Conservation (phyloP, 495 filamentous ascomycete species). For the Podospora australis region DNA sequence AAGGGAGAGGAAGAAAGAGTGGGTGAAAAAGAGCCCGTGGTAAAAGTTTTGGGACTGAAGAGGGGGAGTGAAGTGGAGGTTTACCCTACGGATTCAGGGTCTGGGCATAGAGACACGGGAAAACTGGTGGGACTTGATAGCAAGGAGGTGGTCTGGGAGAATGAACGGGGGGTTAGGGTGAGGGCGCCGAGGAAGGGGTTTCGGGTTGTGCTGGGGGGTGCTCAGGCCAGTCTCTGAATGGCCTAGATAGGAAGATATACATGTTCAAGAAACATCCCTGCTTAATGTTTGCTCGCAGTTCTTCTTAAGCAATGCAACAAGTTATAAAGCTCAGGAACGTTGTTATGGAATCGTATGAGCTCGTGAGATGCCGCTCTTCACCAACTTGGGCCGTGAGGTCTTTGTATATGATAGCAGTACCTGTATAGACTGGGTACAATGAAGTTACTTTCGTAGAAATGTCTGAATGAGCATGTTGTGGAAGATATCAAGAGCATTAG, state of each 20-base stretch:
- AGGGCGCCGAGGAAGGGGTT: constrained; percentile 54
- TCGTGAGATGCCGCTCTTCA: too few species aligned
- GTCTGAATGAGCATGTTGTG: too few species aligned
- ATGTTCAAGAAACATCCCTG: too few species aligned
- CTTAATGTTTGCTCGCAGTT: too few species aligned
- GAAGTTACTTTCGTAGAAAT: too few species aligned
- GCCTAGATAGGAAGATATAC: background rate
- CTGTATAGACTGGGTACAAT: too few species aligned
- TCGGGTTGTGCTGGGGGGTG: constrained; percentile 30
- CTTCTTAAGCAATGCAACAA: too few species aligned
- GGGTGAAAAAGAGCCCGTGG: constrained; percentile 32
- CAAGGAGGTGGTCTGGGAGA: constrained; percentile 48
- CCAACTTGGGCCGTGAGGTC: too few species aligned
- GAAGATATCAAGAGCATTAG: too few species aligned
- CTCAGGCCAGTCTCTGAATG: constrained; percentile 6
- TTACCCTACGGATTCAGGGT: constrained; percentile 53
- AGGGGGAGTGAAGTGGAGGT: constrained; percentile 46
- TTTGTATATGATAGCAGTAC: too few species aligned
- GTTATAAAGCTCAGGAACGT: too few species aligned
- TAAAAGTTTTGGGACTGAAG: constrained; percentile 28
- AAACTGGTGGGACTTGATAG: constrained; percentile 39
- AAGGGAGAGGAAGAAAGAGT: constrained; percentile 33
- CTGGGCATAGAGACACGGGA: constrained; percentile 46
- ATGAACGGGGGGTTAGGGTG: constrained; percentile 38
- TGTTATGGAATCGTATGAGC: too few species aligned